Conservation (phyloP, 495 filamentous ascomycete species). For the Penicillium antarcticum region DNA sequence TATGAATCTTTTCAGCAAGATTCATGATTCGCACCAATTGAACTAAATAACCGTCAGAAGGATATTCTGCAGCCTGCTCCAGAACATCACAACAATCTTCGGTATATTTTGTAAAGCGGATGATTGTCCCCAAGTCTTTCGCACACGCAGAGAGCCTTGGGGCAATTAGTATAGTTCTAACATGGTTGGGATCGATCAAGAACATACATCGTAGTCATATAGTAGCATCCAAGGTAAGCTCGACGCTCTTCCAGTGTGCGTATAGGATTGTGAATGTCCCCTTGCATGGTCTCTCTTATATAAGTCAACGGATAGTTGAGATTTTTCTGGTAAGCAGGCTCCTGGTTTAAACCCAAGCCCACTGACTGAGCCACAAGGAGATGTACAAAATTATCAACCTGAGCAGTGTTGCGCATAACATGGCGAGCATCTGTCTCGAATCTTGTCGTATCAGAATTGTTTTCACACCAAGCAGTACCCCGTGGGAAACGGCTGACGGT, state of each 20-base stretch:
- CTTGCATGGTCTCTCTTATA: constrained; percentile 12
- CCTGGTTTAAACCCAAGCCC: constrained; percentile 26
- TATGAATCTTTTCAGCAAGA: constrained; percentile 17
- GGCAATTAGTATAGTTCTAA: neutral
- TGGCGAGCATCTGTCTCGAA: neutral
- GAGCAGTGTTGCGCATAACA: constrained; percentile 1
- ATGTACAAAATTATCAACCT: constrained; percentile 26
- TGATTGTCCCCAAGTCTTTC: constrained; percentile 22
- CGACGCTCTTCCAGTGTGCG: constrained; percentile 27
- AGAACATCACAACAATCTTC: constrained; percentile 21
- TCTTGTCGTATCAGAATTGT: neutral
- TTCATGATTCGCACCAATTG: constrained; percentile 23
- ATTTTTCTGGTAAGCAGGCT: constrained; percentile 12
- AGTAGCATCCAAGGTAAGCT: constrained; percentile 34
- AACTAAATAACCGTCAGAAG: constrained; percentile 23
- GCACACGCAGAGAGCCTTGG: constrained; percentile 27
- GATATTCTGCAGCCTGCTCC: constrained; percentile 7
- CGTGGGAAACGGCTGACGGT: constrained; percentile 6
- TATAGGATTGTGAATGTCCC: constrained; percentile 6
- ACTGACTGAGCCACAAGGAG: constrained; percentile 23
- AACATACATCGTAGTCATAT: constrained; percentile 29
- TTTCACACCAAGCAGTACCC: neutral
- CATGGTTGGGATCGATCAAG: neutral
- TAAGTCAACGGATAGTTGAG: constrained; percentile 20
- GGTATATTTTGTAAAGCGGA: constrained; percentile 29